Evolutionary conservation across 2,329 filamentous ascomycete genomes (phyloP), one percentile per base, ranked within the genome.

Genomic region (Plenodomus tracheiphilus): DNA sequence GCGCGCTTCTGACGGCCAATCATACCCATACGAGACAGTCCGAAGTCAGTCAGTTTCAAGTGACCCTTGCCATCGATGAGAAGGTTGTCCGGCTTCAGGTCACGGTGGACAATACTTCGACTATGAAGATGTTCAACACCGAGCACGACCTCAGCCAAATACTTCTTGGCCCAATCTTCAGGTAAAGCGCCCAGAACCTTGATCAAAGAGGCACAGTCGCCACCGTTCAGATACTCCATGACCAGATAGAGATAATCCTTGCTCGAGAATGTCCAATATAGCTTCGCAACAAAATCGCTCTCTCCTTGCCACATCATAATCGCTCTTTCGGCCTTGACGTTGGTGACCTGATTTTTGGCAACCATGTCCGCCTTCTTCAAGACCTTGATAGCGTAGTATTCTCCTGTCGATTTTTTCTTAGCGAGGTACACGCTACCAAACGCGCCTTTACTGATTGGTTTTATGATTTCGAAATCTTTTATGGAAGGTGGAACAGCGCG

Each of bases 231-330:
- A 74, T 99, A 99, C 69, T 99, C 94, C 94, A 99, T 99, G 19
- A 99, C 94, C 50, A 99, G 81, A 69, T 97, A 99, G 19, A 99
- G 85, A 68, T 97, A 99, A 68, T 99, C 94, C 69, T 99, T 99
- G 80, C 93, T 99, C 3, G 94, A 96, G 68, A 99, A 99, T 0
- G 94, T 99, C 95, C 95, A 99, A 76, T 97, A 99, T 11, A 99
- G 81, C 76, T 99, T 99, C 20, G 94, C 94, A 49, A 99, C 94
- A 70, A 99, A 99, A 51, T 99, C 94, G 71, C 95, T 99, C 73
- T 97, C 91, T 18, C 94, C 94, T 75, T 99, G 94, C 90, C 94
- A 97, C 94, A 99, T 99, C 94, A 99, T 97, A 69, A 99, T 99
- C 18, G 95, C 95, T 59, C 94, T 85, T 74, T 99, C 94, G 8